Evolutionary conservation across 352 stramenopile genomes (phyloP), one percentile per base, ranked within the genome.

Genomic region (Phytophthora cryptogea): DNA sequence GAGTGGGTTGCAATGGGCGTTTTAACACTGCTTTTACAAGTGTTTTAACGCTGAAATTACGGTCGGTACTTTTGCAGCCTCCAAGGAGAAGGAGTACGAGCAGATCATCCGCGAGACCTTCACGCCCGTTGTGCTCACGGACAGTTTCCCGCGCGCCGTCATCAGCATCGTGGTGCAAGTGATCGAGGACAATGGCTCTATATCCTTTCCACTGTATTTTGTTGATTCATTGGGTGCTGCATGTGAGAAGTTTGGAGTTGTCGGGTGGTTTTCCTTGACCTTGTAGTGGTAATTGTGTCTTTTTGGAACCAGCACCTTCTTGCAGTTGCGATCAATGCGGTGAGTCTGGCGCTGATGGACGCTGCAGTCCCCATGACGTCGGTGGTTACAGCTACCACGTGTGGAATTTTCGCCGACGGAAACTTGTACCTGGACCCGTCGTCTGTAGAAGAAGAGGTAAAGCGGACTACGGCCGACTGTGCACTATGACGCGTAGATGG

Each of bases 151-250:
- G 37, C 83, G 85, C 50, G 82, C 85, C n/a, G 73, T 94, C 37
- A 91, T 94, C 71, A 90, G 81, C 68, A 86, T 94, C 62, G 78
- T 91, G 28, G 82, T 94, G 28, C 85, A 94, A 78, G 82, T 94
- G 37, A 78, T 94, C 50, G 81, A 94, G 57, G 81, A 92, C 69
- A 79, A 90, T 59, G 85, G 85, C 42, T 90, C 85, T 36, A 80
- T 87, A 82, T 82, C 75, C 65, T 82, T 57, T 70, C 46, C 26
- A 70, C 42, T 44, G 36, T 44, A 30, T 61, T 48, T 52, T 77
- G 36, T 58, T 1, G 66, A 49, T 55, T 52, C 36, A 23, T 70
- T 42, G 51, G 13, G 28, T 6, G 16, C 27, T 65, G 27, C 5
- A 49, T 46, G 33, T 54, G 46, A n/a, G n/a, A 33, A 44, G 10